These are phyloP conservation scores for Candida anutae DNA, from an alignment of 1,139 yeast species.

Conservation along the genomic window DNA sequence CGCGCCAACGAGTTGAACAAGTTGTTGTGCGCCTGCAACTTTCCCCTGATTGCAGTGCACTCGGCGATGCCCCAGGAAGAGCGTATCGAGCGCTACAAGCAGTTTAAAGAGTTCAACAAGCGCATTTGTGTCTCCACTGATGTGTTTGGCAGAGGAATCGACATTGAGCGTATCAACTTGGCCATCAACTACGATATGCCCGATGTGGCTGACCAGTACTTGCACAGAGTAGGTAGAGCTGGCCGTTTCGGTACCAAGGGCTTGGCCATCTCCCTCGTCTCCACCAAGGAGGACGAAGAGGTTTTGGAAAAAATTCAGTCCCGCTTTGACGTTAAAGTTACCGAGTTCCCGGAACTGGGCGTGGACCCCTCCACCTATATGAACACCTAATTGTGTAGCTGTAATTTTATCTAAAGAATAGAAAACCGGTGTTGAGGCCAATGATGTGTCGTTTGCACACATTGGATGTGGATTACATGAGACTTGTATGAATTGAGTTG, in stretches of 20 bases:
- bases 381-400: constrained; percentile 92
- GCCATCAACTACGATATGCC: constrained; percentile 95
- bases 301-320: constrained; percentile 91
- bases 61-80: constrained; percentile 96
- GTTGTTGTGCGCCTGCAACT: constrained; percentile 84
- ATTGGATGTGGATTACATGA: too few relatives aligned
- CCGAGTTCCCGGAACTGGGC: constrained; percentile 97
- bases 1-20: constrained; percentile 92
- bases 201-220: constrained; percentile 91
- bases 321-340: constrained; percentile 91
- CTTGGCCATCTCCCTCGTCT: constrained; percentile 86
- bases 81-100: constrained; percentile 93
- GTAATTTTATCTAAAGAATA: too few relatives aligned
- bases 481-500: too few relatives aligned
- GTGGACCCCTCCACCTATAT: constrained; percentile 96
- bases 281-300: constrained; percentile 81
- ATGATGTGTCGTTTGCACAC: too few relatives aligned
- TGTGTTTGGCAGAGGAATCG: constrained; percentile 99
- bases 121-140: constrained; percentile 98
- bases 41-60: constrained; percentile 97
- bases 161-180: constrained; percentile 95
- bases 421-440: too few relatives aligned
- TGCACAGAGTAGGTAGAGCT: constrained; percentile 99
- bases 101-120: constrained; percentile 96
- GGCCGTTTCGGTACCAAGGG: constrained; percentile 99